Conservation (phyloP, 805 yeast species). For the Wickerhamomyces silvicola region DNA sequence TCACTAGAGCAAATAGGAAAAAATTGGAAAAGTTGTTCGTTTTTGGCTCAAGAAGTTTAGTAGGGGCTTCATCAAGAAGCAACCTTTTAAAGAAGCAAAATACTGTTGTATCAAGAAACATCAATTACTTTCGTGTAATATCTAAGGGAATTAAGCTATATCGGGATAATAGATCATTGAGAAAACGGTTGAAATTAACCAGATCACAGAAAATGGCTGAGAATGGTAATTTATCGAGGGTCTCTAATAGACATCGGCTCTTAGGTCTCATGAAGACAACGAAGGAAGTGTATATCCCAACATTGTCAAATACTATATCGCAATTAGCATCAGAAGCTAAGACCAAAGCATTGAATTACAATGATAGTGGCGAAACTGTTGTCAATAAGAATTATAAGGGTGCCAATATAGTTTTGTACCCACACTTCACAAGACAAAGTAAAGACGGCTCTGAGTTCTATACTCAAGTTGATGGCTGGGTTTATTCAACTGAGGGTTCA, state of each 20-base stretch:
- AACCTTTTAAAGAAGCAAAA: too few relatives aligned
- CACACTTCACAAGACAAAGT: conserved; percentile 41
- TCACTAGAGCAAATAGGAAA: too few relatives aligned
- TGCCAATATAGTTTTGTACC: conserved; percentile 55
- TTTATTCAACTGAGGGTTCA: conserved; percentile 60
- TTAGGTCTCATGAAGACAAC: conserved; percentile 48
- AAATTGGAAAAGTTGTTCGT: too few relatives aligned
- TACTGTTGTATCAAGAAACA: conserved; percentile 1
- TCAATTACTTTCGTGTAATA: conserved; percentile 1
- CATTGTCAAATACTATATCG: conserved; percentile 39
- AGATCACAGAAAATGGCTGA: not conserved
- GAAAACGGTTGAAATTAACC: not conserved
- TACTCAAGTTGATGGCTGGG: conserved; percentile 68
- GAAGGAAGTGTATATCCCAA: conserved; percentile 52
- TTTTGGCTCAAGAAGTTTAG: too few relatives aligned
- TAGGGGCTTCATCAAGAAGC: too few relatives aligned
- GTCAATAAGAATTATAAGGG: conserved; percentile 34
- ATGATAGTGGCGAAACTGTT: conserved; percentile 3
- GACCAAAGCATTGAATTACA: conserved; percentile 15
- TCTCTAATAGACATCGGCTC: conserved; percentile 37
- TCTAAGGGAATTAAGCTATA: not conserved
- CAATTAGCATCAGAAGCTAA: conserved; percentile 42
- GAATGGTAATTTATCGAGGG: conserved; percentile 1
- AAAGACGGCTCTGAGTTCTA: conserved; percentile 33
- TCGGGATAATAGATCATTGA: not conserved